phyloP scores from a whole-genome alignment of 306 rosid genomes.

The Ammopiptanthus mongolicus region DNA sequence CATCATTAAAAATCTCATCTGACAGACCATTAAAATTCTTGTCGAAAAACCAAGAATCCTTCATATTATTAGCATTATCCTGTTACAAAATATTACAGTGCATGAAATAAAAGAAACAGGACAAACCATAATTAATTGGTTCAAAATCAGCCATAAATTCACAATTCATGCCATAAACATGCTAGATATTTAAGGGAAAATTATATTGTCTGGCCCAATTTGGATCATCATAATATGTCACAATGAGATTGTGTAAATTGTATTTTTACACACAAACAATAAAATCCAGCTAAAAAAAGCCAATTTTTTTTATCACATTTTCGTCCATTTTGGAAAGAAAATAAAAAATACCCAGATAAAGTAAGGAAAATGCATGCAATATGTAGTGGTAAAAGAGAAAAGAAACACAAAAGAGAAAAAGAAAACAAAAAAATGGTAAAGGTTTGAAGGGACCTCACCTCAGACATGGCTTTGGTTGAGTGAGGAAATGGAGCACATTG shows the following conservation, averaged over 20 bases:
- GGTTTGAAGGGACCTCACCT: conserved; percentile 31
- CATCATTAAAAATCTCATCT: conserved; percentile 47
- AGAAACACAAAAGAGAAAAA: background rate
- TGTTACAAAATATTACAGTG: conserved; percentile 25
- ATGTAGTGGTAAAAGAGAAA: background rate
- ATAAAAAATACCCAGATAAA: background rate
- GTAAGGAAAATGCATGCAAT: conserved; percentile 23
- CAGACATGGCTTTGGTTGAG: conserved; percentile 32
- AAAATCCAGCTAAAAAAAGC: conserved; percentile 8
- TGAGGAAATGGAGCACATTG: conserved; percentile 27
- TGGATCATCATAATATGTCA: background rate
- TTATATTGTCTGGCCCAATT: background rate
- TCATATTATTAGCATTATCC: conserved; percentile 45
- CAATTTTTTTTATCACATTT: background rate
- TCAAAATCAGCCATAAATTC: background rate
- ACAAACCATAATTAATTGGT: background rate
- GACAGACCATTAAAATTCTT: conserved; percentile 45
- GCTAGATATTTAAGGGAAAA: conserved; percentile 2
- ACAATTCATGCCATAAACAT: background rate
- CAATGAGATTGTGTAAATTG: background rate
- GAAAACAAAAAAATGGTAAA: background rate
- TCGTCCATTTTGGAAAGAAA: background rate
- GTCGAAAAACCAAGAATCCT: conserved; percentile 49
- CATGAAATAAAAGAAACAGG: background rate
- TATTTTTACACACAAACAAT: background rate